These are phyloP conservation scores for Naegleria fowleri DNA, from an alignment of 208 protist species.

Conservation along the genomic window DNA sequence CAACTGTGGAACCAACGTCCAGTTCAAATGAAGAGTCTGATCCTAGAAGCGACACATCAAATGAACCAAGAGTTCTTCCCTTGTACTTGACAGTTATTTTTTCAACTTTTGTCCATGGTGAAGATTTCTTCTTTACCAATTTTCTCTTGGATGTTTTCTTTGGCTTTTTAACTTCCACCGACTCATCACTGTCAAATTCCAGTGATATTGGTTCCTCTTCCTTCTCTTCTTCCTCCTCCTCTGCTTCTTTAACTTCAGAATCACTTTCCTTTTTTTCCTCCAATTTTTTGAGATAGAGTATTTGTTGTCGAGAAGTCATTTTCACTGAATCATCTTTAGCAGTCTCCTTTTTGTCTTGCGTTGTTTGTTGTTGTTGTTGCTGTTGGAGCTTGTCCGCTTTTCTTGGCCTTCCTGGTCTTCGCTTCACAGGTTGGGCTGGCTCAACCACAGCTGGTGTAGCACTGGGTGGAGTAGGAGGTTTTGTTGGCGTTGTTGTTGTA, in stretches of 20 bases:
- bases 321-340: background rate
- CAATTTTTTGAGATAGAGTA: background rate
- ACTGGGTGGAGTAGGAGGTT: background rate
- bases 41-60: background rate
- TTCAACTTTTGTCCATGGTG: background rate
- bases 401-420: slow-evolving; percentile 10
- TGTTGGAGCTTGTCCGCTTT: background rate
- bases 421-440: background rate
- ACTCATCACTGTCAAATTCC: background rate
- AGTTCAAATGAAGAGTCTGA: background rate
- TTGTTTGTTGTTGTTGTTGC: background rate
- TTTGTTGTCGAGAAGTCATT: background rate
- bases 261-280: background rate
- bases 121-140: background rate
- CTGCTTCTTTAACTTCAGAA: background rate
- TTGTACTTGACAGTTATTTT: background rate
- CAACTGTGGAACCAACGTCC: background rate
- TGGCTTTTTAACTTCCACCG: background rate
- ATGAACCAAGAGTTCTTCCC: background rate
- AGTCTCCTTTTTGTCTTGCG: background rate
- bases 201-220: background rate
- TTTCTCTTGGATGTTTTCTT: background rate
- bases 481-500: background rate
- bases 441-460: background rate
- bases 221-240: background rate